Percentiles rank a stretch among this genome's conserved stretches.
phyloP scores from a whole-genome alignment of 1,139 yeast genomes.

The Meyerozyma athensensis region DNA sequence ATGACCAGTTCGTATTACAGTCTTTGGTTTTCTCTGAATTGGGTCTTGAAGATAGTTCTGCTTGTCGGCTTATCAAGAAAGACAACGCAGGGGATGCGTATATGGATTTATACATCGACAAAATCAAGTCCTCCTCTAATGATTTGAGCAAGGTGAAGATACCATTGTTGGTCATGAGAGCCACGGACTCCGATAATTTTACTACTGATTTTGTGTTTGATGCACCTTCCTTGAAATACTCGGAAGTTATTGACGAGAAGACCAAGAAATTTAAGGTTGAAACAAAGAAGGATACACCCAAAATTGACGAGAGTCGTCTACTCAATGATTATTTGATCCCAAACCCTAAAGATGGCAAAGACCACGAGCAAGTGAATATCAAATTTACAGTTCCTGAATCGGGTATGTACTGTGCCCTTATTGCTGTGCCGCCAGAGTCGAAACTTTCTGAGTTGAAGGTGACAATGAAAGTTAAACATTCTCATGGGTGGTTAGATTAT shows the following conservation, averaged over 20 bases:
- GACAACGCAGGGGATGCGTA: slow-evolving; percentile 2
- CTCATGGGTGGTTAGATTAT: slow-evolving; percentile 27
- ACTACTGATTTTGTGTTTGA: slow-evolving; percentile 19
- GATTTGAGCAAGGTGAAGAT: slow-evolving; percentile 8
- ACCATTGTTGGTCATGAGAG: slow-evolving; percentile 25
- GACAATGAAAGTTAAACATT: slow-evolving; percentile 20
- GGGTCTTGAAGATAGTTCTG: not conserved
- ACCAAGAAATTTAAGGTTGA: slow-evolving; percentile 9
- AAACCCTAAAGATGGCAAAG: slow-evolving; percentile 9
- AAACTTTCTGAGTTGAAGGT: slow-evolving; percentile 11
- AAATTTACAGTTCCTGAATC: slow-evolving; percentile 17
- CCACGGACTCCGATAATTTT: slow-evolving; percentile 21
- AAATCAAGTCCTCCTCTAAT: not conserved
- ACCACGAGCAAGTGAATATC: slow-evolving; percentile 9
- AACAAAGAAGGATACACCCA: not conserved
- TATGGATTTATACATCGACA: not conserved
- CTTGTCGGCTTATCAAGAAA: not conserved
- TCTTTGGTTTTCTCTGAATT: not conserved
- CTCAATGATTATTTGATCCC: slow-evolving; percentile 10
- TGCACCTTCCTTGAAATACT: slow-evolving; percentile 11
- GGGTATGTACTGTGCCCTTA: slow-evolving; percentile 33
- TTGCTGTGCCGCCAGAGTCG: slow-evolving; percentile 20
- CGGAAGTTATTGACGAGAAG: slow-evolving; percentile 8
- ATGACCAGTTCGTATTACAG: not conserved
- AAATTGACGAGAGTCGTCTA: slow-evolving; percentile 7